phyloP scores from a whole-genome alignment of 257 asterid species.

The Solanum virginianum region DNA sequence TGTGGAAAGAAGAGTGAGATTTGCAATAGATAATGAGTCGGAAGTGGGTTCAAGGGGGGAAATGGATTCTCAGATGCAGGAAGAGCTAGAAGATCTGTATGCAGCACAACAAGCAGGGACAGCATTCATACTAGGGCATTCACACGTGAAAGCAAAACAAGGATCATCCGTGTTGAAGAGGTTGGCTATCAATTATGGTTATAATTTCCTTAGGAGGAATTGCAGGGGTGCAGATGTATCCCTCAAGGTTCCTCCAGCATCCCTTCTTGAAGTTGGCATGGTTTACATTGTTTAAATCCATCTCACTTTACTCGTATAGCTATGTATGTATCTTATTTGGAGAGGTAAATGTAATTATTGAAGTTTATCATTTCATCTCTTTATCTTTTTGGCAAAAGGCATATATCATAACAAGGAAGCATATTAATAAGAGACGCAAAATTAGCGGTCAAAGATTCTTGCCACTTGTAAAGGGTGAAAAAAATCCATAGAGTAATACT shows the following conservation, averaged over 20 bases:
- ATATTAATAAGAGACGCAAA: background rate
- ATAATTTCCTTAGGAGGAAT: slow-evolving; percentile 66
- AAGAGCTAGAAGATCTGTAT: slow-evolving; percentile 61
- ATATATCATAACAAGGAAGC: too few relatives aligned
- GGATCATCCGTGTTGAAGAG: slow-evolving; percentile 75
- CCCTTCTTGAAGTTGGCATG: slow-evolving; percentile 95
- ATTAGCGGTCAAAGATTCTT: background rate
- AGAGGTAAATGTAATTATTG: background rate
- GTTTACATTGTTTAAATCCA: slow-evolving; percentile 53
- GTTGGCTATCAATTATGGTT: slow-evolving; percentile 68
- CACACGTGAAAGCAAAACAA: slow-evolving; percentile 76
- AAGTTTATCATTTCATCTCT: background rate
- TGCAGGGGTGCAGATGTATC: slow-evolving; percentile 92
- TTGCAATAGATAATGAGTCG: slow-evolving; percentile 26
- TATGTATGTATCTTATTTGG: background rate
- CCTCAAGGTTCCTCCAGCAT: slow-evolving; percentile 89
- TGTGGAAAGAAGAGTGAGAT: slow-evolving; percentile 42
- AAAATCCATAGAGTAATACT: background rate
- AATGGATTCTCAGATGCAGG: slow-evolving; percentile 29
- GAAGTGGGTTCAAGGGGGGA: slow-evolving; percentile 19
- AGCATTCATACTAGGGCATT: slow-evolving; percentile 80
- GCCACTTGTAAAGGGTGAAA: background rate
- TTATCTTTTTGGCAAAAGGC: background rate
- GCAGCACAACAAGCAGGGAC: slow-evolving; percentile 77
- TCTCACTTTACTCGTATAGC: background rate